Conservation (phyloP, 2,329 filamentous ascomycete genomes). For the Bipolaris cookei region DNA sequence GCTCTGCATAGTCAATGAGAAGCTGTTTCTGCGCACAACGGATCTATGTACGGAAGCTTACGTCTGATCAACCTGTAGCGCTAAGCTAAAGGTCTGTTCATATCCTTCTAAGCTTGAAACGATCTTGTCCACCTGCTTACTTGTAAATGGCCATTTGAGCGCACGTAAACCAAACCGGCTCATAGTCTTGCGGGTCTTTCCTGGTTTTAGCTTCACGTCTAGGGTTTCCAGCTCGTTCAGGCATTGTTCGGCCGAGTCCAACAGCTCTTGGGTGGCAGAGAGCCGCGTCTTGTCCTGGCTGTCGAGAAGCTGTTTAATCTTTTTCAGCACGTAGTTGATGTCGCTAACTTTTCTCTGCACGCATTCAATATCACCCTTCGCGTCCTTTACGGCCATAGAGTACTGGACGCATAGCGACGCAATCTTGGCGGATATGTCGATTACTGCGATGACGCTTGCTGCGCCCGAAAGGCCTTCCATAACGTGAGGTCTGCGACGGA, state of each 20-base stretch:
- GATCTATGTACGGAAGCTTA: conserved; percentile 31
- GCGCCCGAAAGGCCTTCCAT: conserved; percentile 47
- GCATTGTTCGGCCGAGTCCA: conserved; percentile 25
- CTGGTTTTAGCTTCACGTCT: conserved; percentile 18
- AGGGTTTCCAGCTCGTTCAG: conserved; percentile 18
- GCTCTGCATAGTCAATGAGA: conserved; percentile 11
- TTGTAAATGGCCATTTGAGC: conserved; percentile 52
- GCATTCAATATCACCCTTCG: conserved; percentile 42
- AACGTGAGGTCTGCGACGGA: conserved; percentile 7
- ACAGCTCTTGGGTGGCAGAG: conserved; percentile 31
- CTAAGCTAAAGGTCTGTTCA: conserved; percentile 35
- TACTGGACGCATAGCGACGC: conserved; percentile 47
- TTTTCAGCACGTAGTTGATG: conserved; percentile 35
- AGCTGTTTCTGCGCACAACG: conserved; percentile 21
- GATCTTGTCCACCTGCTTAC: conserved; percentile 42
- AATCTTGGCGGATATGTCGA: conserved; percentile 50
- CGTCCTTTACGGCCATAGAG: conserved; percentile 31
- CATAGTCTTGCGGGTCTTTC: conserved; percentile 37
- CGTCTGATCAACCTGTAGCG: conserved; percentile 47
- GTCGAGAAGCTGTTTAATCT: conserved; percentile 35
- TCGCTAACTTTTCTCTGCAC: conserved; percentile 38
- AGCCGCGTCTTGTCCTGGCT: conserved; percentile 34
- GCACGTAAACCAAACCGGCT: conserved; percentile 41
- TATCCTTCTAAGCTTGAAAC: conserved; percentile 35
- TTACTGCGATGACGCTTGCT: conserved; percentile 48